These are phyloP conservation scores for Macaranga tanarius DNA, from an alignment of 441 rosid genomes.

Conservation along the genomic window DNA sequence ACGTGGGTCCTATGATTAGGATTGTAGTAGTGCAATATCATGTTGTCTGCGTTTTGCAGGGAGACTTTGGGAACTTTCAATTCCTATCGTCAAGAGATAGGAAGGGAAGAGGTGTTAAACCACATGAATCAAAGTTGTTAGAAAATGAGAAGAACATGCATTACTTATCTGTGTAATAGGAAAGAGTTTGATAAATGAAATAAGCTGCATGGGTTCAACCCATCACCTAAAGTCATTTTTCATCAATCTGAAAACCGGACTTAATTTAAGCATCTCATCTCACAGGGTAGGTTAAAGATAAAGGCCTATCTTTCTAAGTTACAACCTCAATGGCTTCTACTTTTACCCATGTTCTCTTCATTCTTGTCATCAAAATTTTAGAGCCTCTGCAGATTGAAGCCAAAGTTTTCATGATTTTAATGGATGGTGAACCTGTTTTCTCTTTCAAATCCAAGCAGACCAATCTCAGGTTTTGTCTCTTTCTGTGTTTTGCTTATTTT, in stretches of 20 bases:
- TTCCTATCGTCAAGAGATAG: background rate
- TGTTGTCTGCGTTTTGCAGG: background rate
- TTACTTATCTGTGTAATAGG: constrained; percentile 5
- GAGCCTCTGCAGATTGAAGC: constrained; percentile 26
- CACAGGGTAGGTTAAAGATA: background rate
- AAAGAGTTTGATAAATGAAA: constrained; percentile 17
- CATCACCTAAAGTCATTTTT: constrained; percentile 4
- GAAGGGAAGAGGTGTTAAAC: constrained; percentile 14
- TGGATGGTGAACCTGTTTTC: constrained; percentile 39
- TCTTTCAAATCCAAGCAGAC: constrained; percentile 29
- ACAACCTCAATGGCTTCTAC: constrained; percentile 4
- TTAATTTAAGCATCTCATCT: background rate
- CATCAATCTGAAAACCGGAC: background rate
- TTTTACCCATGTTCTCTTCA: constrained; percentile 15
- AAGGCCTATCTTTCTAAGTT: background rate
- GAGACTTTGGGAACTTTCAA: background rate
- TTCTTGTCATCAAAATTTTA: constrained; percentile 15
- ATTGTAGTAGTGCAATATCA: background rate
- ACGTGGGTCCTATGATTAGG: background rate
- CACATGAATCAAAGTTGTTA: constrained; percentile 29
- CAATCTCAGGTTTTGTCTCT: constrained; percentile 19
- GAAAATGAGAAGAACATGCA: constrained; percentile 37
- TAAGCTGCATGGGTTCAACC: constrained; percentile 12
- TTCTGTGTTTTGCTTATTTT: background rate
- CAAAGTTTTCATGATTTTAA: constrained; percentile 42